Percentiles rank a stretch among this genome's conserved stretches.
Conservation (phyloP, 2,329 filamentous ascomycete genomes). For the Epichloe baconii region DNA sequence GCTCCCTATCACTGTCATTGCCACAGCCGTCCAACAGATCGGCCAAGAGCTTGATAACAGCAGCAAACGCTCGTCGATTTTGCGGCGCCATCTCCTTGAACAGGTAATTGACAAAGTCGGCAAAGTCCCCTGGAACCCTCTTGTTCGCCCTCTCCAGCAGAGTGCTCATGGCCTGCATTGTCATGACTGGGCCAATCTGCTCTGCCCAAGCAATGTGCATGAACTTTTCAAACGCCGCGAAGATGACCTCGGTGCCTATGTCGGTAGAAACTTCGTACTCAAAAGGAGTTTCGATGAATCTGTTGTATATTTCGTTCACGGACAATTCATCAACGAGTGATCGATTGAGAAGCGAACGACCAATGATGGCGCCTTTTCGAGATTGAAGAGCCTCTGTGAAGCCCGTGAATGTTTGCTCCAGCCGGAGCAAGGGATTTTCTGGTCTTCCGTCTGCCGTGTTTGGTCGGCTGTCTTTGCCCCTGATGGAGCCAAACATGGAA, state of each 20-base stretch:
- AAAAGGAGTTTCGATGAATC: conserved; percentile 68
- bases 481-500: conserved; percentile 42
- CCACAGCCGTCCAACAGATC: conserved; percentile 81
- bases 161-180: conserved; percentile 54
- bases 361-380: conserved; percentile 77
- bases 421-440: conserved; percentile 53
- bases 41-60: conserved; percentile 72
- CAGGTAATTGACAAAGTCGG: conserved; percentile 51
- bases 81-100: conserved; percentile 56
- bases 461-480: conserved; percentile 26
- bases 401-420: conserved; percentile 76
- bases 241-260: conserved; percentile 68
- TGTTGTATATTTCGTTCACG: conserved; percentile 85
- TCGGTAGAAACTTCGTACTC: conserved; percentile 66
- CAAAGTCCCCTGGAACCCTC: conserved; percentile 59
- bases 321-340: conserved; percentile 59
- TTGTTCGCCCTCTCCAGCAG: conserved; percentile 59
- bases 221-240: conserved; percentile 90
- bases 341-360: conserved; percentile 59
- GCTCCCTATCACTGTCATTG: conserved; percentile 87
- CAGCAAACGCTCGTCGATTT: conserved; percentile 64
- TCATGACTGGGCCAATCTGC: conserved; percentile 75
- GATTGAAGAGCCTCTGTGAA: conserved; percentile 73
- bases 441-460: conserved; percentile 37
- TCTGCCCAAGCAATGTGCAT: conserved; percentile 77